Evolutionary conservation across 129 eudicot species (phyloP).

Genomic region (Chrysanthemum makinoi): DNA sequence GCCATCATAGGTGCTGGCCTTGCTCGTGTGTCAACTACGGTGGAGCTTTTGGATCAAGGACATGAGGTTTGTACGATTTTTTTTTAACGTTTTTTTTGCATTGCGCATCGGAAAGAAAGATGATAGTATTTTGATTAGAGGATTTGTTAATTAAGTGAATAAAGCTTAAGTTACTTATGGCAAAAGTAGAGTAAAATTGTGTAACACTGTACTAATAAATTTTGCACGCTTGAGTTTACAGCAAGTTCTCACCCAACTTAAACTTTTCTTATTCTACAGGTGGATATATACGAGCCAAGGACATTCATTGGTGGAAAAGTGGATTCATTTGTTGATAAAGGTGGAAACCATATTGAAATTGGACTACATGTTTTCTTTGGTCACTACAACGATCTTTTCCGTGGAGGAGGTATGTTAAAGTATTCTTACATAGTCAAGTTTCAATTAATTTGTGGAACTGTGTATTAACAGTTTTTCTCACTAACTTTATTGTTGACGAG

Average conservation of each 20-base stretch:
- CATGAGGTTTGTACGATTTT: slow-evolving; percentile 59
- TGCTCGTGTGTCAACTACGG: slow-evolving; percentile 98
- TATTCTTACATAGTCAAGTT: too few relatives aligned
- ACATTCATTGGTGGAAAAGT: slow-evolving; percentile 95
- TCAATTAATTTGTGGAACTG: too few relatives aligned
- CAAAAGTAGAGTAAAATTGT: neutral
- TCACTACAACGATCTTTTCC: slow-evolving; percentile 93
- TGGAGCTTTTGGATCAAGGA: slow-evolving; percentile 97
- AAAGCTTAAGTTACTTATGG: neutral
- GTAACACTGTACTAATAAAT: slow-evolving; percentile 15
- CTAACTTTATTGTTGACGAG: too few relatives aligned
- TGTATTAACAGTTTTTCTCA: too few relatives aligned
- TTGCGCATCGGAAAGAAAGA: too few relatives aligned
- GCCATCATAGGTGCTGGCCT: slow-evolving; percentile 98
- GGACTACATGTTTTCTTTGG: slow-evolving; percentile 98
- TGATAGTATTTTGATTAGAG: too few relatives aligned
- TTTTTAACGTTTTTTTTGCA: slow-evolving; percentile 9
- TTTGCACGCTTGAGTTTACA: neutral
- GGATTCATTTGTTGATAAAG: slow-evolving; percentile 88
- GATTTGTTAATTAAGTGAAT: neutral
- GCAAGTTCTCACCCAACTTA: slow-evolving; percentile 18
- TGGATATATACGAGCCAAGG: slow-evolving; percentile 93
- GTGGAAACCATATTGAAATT: slow-evolving; percentile 96
- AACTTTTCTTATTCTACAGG: slow-evolving; percentile 44
- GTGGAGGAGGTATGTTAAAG: slow-evolving; percentile 12